Percentiles rank a stretch among this genome's conserved stretches.
Conservation (phyloP, 2,329 filamentous ascomycete genomes). For the Nemania diffusa region DNA sequence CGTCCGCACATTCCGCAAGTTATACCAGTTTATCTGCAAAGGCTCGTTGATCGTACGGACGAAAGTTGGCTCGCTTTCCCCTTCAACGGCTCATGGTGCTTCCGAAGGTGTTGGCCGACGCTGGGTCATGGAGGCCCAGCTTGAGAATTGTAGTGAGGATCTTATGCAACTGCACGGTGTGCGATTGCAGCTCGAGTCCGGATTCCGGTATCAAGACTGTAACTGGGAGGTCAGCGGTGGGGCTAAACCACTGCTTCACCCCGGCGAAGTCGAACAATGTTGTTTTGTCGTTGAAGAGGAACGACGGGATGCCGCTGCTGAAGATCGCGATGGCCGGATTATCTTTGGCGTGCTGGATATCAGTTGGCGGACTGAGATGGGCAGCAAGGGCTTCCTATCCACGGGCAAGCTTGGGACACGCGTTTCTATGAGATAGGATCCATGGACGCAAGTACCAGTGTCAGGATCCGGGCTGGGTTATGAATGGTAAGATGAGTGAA, state of each 20-base stretch:
- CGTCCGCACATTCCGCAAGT: slow-evolving; percentile 87
- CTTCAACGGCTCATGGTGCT: slow-evolving; percentile 46
- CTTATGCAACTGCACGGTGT: slow-evolving; percentile 80
- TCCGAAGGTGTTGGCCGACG: slow-evolving; percentile 44
- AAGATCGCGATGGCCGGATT: slow-evolving; percentile 68
- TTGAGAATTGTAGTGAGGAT: slow-evolving; percentile 93
- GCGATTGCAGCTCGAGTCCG: slow-evolving; percentile 63
- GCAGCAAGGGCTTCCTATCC: slow-evolving; percentile 85
- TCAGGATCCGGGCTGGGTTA: not conserved
- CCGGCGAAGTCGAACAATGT: slow-evolving; percentile 72
- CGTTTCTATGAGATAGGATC: slow-evolving; percentile 44
- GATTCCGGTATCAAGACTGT: slow-evolving; percentile 63
- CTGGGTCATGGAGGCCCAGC: slow-evolving; percentile 90
- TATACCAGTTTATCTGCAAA: slow-evolving; percentile 97
- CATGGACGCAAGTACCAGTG: not conserved
- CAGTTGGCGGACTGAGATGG: slow-evolving; percentile 90
- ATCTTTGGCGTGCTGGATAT: slow-evolving; percentile 85
- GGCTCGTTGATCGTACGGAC: slow-evolving; percentile 89
- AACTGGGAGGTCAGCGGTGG: slow-evolving; percentile 64
- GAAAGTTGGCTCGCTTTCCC: slow-evolving; percentile 76
- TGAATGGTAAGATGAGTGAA: slow-evolving; percentile 6
- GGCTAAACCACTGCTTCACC: slow-evolving; percentile 66
- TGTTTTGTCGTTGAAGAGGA: slow-evolving; percentile 69
- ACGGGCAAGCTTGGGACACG: slow-evolving; percentile 81
- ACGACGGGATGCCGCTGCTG: slow-evolving; percentile 52